Evolutionary conservation across 768 basidiomycete genomes (phyloP), one percentile per base, ranked within the genome.

Genomic region (Tricholoma sp.): DNA sequence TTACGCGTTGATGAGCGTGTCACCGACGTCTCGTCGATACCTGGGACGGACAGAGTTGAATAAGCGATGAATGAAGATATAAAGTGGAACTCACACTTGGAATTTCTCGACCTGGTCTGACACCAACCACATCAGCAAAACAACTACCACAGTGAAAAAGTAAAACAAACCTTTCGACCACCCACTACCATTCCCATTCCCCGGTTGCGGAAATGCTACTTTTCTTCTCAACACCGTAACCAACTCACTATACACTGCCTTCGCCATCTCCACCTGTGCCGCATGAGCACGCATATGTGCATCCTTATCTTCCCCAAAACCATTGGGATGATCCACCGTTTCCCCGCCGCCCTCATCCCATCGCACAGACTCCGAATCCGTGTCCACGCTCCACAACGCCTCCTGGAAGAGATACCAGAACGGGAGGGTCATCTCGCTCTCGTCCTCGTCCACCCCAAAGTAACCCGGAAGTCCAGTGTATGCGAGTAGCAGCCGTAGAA

Each of bases 391-490:
- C 90, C 90, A 93, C 24, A 93, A 68, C 1, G 91, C 83, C 66
- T 98, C 94, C 69, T 96, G 94, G 55, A 96, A 81, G 39, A 91
- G 74, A 60, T 92, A 95, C 89, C 95, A 96, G 63, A 95, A 95
- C 1, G 83, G 83, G 2, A 96, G 79, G 2, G 89, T 89, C 76
- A 88, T 80, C 70, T 95, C 92, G 63, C 90, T 94, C 65, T 90
- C 86, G 50, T 91, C 89, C 66, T 95, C 94, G 48, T 95, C 93
- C 0, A 82, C 79, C 1, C 89, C 90, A 64, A 86, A 91, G 58
- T 82, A 84, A 0, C 91, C 92, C 0, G 85, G 83, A 9, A 75
- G 70, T 1, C 84, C 86, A 0, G 91, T 91, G 58, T 89, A 88
- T 15, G 84, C 78, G 17, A 97, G 71, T 50, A 95, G 67, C 10